phyloP scores from a whole-genome alignment of 768 basidiomycete species.

The Leucocoprinus leucothites region DNA sequence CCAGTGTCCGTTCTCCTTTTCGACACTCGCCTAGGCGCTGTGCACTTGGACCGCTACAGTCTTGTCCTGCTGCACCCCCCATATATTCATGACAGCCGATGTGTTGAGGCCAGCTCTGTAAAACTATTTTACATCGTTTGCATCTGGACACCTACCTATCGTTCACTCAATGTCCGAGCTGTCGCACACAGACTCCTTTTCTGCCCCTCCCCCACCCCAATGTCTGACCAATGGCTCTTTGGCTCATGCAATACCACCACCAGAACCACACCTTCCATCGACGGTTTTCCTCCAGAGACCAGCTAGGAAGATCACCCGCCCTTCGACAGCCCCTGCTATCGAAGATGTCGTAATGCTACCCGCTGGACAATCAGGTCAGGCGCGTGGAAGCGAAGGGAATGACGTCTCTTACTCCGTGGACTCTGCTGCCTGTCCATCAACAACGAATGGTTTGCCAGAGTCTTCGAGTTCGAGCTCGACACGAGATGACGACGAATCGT shows the following conservation, averaged over 20 bases:
- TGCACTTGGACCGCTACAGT: background rate
- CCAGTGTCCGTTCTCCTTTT: background rate
- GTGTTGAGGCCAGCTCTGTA: background rate
- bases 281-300: conserved; percentile 10
- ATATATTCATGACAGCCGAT: background rate
- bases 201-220: background rate
- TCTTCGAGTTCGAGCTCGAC: background rate
- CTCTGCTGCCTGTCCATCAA: background rate
- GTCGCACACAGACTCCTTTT: background rate
- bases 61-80: background rate
- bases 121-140: background rate
- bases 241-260: background rate
- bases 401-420: background rate
- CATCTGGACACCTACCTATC: background rate
- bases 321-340: conserved; percentile 38
- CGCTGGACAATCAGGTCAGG: conserved; percentile 25
- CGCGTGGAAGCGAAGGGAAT: background rate
- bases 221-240: background rate
- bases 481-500: conserved; percentile 1
- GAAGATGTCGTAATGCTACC: conserved; percentile 43
- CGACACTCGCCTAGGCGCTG: background rate
- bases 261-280: conserved; percentile 5
- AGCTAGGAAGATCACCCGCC: conserved; percentile 25
- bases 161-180: conserved; percentile 1
- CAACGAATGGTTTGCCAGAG: background rate